Base-by-base conservation (phyloP, 768 basidiomycete species). In the Kwoniella mangroviensis region DNA sequence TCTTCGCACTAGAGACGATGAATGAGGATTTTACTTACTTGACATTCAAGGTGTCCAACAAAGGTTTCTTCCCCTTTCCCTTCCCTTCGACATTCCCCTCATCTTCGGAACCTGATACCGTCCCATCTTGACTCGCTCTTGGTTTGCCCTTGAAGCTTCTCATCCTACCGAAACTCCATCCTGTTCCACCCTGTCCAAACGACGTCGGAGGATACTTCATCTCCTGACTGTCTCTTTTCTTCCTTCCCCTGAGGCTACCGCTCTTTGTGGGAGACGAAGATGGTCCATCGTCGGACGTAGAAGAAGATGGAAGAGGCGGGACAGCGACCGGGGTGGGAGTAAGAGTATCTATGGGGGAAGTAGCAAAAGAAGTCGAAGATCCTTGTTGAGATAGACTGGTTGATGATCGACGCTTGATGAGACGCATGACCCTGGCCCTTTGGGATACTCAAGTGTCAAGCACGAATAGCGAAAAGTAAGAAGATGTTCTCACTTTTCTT, bases 101-200 rank as follows among this genome's bases (percentile, higher is more conserved):
- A 24, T 56, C 63, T 34, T 65, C 63, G 19, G 65, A 57, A 19
- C 19, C 65, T 6, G 41, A 45, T 45, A 26, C n/a, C 9, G 4
- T 7, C 17, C 15, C 34, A 22, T 68, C 59, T 17, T 42, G 24
- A 13, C 11, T 51, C 26, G 49, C 22, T 40, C 51, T 53, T 17
- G 67, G 61, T 21, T 53, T 62, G 1, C 53, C 51, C 53, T 69
- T 63, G n/a, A 54, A 49, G n/a, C 61, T 69, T 22, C 61, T 62
- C 61, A 69, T 69, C 28, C 67, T 62, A 3, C 67, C 67, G 43
- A 69, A 69, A 17, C 21, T 54, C 67, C 67, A 69, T 42, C 67
- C 67, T 6, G 53, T 5, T 13, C 42, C 24, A 26, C 56, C 42
- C n/a, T 45, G 65, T 2, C 43, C 67, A 24, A 68, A 61, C 10